A percentile compares a stretch with the other conserved stretches of the same genome.
Evolutionary conservation across 441 rosid genomes (phyloP).

Genomic region (Capsella rubella): DNA sequence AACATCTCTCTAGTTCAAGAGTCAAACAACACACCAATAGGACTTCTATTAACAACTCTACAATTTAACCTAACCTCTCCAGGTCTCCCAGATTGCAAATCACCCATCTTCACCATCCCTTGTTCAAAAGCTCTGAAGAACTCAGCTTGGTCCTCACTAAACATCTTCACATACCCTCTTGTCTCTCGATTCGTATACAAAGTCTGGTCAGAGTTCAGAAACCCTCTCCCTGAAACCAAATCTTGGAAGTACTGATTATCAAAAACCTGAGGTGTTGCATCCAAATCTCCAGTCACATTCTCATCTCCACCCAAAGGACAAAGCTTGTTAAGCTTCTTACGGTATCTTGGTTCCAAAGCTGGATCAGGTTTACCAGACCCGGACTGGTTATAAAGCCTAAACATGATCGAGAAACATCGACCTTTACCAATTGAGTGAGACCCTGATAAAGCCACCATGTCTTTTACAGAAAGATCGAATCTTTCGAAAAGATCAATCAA

Average conservation of each 20-base stretch:
- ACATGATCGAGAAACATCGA: slow-evolving; percentile 85
- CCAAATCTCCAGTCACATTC: slow-evolving; percentile 74
- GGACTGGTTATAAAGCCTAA: slow-evolving; percentile 91
- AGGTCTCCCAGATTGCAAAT: slow-evolving; percentile 67
- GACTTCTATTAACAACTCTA: slow-evolving; percentile 61
- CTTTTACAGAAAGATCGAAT: slow-evolving; percentile 72
- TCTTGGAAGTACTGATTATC: slow-evolving; percentile 87
- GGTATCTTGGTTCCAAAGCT: slow-evolving; percentile 57
- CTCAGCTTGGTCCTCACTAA: slow-evolving; percentile 56
- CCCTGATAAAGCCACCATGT: slow-evolving; percentile 92
- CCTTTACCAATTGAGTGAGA: slow-evolving; percentile 90
- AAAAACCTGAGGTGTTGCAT: slow-evolving; percentile 70
- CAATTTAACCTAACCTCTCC: slow-evolving; percentile 79
- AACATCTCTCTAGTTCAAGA: slow-evolving; percentile 10
- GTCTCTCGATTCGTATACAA: slow-evolving; percentile 62
- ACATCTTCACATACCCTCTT: slow-evolving; percentile 56
- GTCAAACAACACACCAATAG: slow-evolving; percentile 30
- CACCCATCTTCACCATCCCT: slow-evolving; percentile 88
- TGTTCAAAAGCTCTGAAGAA: slow-evolving; percentile 74
- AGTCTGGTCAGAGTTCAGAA: slow-evolving; percentile 87
- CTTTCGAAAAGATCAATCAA: neutral
- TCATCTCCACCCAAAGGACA: slow-evolving; percentile 77
- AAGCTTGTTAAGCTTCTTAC: slow-evolving; percentile 60
- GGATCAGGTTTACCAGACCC: slow-evolving; percentile 68
- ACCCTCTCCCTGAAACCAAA: slow-evolving; percentile 80